Evolutionary conservation across 306 rosid species (phyloP).

Genomic region (Gastrolobium bilobum): DNA sequence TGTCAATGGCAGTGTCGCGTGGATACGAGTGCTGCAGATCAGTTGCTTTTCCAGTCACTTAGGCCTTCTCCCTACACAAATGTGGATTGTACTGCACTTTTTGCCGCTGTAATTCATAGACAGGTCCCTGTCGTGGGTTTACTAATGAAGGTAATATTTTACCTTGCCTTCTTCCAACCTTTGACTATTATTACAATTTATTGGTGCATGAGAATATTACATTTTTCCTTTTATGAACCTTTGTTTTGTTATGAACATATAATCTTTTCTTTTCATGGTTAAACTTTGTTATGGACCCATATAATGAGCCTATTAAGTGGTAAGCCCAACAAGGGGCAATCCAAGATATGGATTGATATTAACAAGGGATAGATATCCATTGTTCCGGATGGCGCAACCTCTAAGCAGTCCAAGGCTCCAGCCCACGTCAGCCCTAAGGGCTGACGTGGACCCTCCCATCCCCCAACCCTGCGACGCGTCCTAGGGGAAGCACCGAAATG

Average conservation of each 20-base stretch:
- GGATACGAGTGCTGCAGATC: constrained; percentile 64
- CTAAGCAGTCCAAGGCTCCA: too few relatives aligned
- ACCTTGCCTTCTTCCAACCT: background rate
- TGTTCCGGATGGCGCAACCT: too few relatives aligned
- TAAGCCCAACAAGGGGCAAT: too few relatives aligned
- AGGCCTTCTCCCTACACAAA: constrained; percentile 77
- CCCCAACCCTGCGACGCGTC: too few relatives aligned
- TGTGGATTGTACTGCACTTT: constrained; percentile 73
- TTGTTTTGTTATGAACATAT: background rate
- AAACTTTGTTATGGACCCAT: too few relatives aligned
- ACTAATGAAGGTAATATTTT: constrained; percentile 68
- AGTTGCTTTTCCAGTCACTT: constrained; percentile 76
- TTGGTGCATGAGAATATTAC: constrained; percentile 21
- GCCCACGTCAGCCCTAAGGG: too few relatives aligned
- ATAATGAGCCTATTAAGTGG: too few relatives aligned
- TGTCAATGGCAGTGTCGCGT: constrained; percentile 71
- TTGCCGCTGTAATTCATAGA: constrained; percentile 80
- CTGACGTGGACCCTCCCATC: too few relatives aligned
- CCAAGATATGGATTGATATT: too few relatives aligned
- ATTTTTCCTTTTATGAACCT: constrained; percentile 2
- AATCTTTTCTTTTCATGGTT: constrained; percentile 17
- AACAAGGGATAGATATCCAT: too few relatives aligned
- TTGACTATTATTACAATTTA: constrained; percentile 6
- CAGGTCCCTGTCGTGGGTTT: constrained; percentile 69
- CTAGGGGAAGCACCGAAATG: too few relatives aligned